phyloP scores from a whole-genome alignment of 257 asterid species.

The Scutellaria barbata region DNA sequence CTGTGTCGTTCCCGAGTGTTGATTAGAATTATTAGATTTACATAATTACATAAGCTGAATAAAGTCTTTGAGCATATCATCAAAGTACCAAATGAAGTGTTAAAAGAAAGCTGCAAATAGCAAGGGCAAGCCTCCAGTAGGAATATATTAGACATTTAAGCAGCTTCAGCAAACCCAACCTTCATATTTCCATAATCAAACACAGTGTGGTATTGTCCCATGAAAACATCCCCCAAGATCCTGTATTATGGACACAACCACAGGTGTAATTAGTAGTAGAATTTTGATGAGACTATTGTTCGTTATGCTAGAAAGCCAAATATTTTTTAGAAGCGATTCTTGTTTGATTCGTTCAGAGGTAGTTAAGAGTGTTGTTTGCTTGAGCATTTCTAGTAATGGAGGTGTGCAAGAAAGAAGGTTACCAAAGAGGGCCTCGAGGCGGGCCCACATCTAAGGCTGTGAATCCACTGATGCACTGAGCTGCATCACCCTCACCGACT shows the following conservation, averaged over 20 bases:
- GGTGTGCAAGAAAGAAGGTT: slow-evolving; percentile 15
- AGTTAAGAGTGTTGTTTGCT: neutral
- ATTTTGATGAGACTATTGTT: neutral
- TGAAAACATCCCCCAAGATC: slow-evolving; percentile 87
- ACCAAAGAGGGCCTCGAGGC: slow-evolving; percentile 95
- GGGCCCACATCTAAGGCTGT: slow-evolving; percentile 82
- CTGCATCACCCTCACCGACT: slow-evolving; percentile 73
- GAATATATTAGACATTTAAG: slow-evolving; percentile 34
- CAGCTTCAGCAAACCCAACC: slow-evolving; percentile 86
- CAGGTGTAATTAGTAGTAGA: neutral
- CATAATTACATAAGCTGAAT: slow-evolving; percentile 17
- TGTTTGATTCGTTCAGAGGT: neutral
- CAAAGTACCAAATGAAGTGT: slow-evolving; percentile 11
- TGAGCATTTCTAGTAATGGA: neutral
- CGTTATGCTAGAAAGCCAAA: too few species aligned
- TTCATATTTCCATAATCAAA: slow-evolving; percentile 70
- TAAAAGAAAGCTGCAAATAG: slow-evolving; percentile 15
- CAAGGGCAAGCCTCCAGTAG: neutral
- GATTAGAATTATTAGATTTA: slow-evolving; percentile 22
- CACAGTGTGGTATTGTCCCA: slow-evolving; percentile 80
- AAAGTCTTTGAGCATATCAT: neutral
- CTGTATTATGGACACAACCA: slow-evolving; percentile 45
- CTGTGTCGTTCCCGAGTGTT: neutral
- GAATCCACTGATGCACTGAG: slow-evolving; percentile 89
- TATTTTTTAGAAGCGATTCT: neutral